phyloP scores from a whole-genome alignment of 208 protist species.

The Acanthamoeba divionensis region DNA sequence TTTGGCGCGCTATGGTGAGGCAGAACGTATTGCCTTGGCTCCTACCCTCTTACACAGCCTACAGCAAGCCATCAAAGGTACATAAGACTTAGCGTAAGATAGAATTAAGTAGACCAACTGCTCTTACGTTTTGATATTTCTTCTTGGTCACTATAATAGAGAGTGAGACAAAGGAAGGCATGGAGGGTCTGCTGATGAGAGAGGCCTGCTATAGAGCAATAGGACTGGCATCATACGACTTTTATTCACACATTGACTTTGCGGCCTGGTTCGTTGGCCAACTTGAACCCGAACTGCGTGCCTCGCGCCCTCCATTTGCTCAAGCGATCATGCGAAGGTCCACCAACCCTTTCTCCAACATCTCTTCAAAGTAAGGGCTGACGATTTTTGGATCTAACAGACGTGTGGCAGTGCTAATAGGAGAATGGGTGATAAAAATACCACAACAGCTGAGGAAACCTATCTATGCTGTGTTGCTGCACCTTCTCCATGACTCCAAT shows the following conservation, averaged over 20 bases:
- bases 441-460: conserved; percentile 1
- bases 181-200: conserved; percentile 18
- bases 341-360: neutral
- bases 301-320: neutral
- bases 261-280: conserved; percentile 18
- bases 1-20: neutral
- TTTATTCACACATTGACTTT: conserved; percentile 40
- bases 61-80: conserved; percentile 31
- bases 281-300: conserved; percentile 17
- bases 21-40: neutral
- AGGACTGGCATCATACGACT: conserved; percentile 25
- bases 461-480: conserved; percentile 25
- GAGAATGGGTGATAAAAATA: conserved; percentile 39
- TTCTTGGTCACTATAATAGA: neutral
- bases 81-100: neutral
- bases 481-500: conserved; percentile 33
- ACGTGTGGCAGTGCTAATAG: conserved; percentile 23
- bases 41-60: neutral
- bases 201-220: conserved; percentile 38
- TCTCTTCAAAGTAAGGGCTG: too few relatives aligned
- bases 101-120: neutral
- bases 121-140: neutral
- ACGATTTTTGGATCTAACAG: too few relatives aligned
- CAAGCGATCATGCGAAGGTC: neutral
- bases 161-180: neutral